phyloP scores from a whole-genome alignment of 805 yeast species.

The Myxozyma vanderwaltii region DNA sequence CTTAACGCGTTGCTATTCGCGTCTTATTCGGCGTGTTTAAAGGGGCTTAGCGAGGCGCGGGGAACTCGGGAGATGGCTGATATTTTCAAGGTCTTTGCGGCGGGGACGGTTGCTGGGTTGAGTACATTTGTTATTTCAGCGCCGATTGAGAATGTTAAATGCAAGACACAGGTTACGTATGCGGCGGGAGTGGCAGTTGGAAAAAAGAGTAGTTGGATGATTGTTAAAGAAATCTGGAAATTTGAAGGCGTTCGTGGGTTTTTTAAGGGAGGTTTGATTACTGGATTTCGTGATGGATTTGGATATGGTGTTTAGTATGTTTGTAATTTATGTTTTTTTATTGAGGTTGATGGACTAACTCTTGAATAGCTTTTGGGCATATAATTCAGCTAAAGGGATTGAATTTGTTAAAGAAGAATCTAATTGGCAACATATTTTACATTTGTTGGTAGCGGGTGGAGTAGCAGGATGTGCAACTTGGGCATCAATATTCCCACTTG shows the following conservation, averaged over 20 bases:
- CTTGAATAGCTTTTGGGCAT: constrained; percentile 27
- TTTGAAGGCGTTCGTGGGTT: constrained; percentile 34
- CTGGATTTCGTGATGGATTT: constrained; percentile 34
- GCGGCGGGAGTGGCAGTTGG: constrained; percentile 1
- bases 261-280: constrained; percentile 33
- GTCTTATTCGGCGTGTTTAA: constrained; percentile 19
- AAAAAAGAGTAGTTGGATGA: constrained; percentile 26
- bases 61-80: neutral
- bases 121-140: constrained; percentile 35
- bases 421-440: constrained; percentile 1
- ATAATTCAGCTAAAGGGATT: constrained; percentile 14
- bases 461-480: constrained; percentile 37
- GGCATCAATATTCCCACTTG: constrained; percentile 37
- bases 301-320: constrained; percentile 38
- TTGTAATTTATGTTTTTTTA: neutral
- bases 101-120: constrained; percentile 36
- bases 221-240: constrained; percentile 17
- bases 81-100: constrained; percentile 20
- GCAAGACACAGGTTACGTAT: constrained; percentile 33
- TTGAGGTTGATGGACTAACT: neutral
- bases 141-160: constrained; percentile 35
- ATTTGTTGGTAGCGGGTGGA: constrained; percentile 35
- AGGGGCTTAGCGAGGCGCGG: constrained; percentile 1
- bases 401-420: constrained; percentile 9
- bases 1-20: constrained; percentile 32